Base-by-base conservation (phyloP, 495 filamentous ascomycete species). In the Massariosphaeria phaeospora region DNA sequence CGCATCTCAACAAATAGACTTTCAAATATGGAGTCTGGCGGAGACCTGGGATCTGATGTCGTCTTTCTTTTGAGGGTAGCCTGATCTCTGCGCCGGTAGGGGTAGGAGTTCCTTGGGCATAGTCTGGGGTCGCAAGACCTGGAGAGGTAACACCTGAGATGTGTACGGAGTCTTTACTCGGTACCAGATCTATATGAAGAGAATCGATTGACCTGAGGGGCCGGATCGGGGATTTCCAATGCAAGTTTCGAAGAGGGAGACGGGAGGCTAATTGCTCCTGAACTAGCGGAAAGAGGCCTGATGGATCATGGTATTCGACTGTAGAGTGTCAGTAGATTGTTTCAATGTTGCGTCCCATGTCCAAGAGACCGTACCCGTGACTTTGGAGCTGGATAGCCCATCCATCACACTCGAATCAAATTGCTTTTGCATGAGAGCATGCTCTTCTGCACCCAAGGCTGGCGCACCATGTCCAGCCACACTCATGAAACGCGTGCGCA, bases 11-110 rank as follows among this genome's bases (percentile, higher is more conserved):
- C 7, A 98, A 70, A 59, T 86, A 86, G 20, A 98, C 72, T 70
- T 96, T 96, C 60, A 98, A 73, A 69, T 97, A 98, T 7, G 93
- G 91, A 2, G 91, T 97, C 54, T 89, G 87, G 11, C 91, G 84
- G 26, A 98, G 73, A 11, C 93, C 93, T 1, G 93, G 93, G 39
- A 98, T 96, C 69, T 98, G 93, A 65, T 98, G 93, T 26, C 94
- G 77, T 11, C 91, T 82, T 58, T 86, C 84, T 59, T 81, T 72
- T 10, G 73, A 64, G 11, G 72, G 43, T 18, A 60, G 59, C 33
- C 68, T 67, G 12, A 64, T 64, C 17, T 68, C 62, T 10, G 61
- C 45, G 48, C 62, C 63, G 21, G 46, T 55, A 2, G 58, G 41
- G 17, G 55, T 50, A n/a, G 17, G 48, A 33, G 44, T 10, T 13